Percentiles rank a stretch among this genome's conserved stretches.
These are phyloP conservation scores for Hymenoscyphus albidus DNA, from an alignment of 2,329 filamentous ascomycete genomes.

Conservation along the genomic window DNA sequence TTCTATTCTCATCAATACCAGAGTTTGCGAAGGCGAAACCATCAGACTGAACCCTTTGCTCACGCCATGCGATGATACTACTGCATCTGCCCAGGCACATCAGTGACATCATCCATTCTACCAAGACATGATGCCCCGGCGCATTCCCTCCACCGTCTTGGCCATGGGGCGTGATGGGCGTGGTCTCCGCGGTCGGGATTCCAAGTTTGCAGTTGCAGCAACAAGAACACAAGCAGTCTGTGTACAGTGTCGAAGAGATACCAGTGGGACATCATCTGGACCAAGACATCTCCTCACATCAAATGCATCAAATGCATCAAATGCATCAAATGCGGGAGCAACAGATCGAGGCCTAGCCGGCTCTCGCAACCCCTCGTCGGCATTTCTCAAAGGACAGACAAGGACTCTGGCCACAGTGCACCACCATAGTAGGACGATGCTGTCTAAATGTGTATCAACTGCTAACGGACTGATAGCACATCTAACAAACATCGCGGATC, in stretches of 20 bases:
- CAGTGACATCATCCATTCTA: neutral
- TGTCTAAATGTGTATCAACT: neutral
- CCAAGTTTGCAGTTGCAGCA: neutral
- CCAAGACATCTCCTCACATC: neutral
- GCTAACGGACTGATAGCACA: constrained; percentile 17
- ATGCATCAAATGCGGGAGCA: neutral
- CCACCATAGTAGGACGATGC: constrained; percentile 26
- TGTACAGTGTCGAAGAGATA: constrained; percentile 12
- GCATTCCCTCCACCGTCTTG: constrained; percentile 10
- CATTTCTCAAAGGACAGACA: constrained; percentile 31
- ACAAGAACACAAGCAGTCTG: constrained; percentile 8
- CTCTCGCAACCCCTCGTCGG: constrained; percentile 10
- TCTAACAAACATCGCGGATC: constrained; percentile 26
- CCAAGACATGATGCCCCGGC: constrained; percentile 9
- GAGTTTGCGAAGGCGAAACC: neutral
- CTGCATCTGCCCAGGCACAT: neutral
- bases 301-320: constrained; percentile 1
- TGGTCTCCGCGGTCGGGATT: constrained; percentile 3
- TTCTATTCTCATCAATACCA: neutral
- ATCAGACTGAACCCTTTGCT: neutral
- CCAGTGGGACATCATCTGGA: neutral
- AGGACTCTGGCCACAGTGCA: constrained; percentile 30
- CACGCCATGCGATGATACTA: neutral
- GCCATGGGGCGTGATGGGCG: neutral
- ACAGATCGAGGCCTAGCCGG: neutral